Conservation (phyloP, 2,329 filamentous ascomycete genomes). For the Ceratocystis albifundus region DNA sequence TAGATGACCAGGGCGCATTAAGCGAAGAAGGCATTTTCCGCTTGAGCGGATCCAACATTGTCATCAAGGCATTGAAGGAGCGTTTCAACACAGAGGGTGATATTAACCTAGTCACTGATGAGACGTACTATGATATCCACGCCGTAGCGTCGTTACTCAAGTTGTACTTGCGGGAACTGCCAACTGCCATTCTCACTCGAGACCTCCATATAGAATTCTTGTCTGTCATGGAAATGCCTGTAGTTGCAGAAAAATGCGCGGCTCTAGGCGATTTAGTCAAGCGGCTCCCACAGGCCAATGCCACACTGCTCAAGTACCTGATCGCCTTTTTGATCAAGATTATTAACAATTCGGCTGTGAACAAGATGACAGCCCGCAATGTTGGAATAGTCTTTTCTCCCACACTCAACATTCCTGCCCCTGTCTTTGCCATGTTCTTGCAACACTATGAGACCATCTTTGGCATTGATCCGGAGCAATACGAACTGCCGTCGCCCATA, state of each 20-base stretch:
- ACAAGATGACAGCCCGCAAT: slow-evolving; percentile 98
- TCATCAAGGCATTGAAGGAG: slow-evolving; percentile 82
- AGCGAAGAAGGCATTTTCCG: slow-evolving; percentile 93
- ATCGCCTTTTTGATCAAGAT: slow-evolving; percentile 84
- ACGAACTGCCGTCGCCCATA: slow-evolving; percentile 42
- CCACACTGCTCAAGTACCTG: slow-evolving; percentile 69
- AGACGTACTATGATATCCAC: slow-evolving; percentile 87
- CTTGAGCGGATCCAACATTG: slow-evolving; percentile 88
- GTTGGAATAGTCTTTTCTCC: slow-evolving; percentile 97
- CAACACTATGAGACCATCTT: slow-evolving; percentile 86
- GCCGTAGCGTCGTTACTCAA: slow-evolving; percentile 91
- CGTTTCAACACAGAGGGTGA: slow-evolving; percentile 91
- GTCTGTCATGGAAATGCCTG: slow-evolving; percentile 65
- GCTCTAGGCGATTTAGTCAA: slow-evolving; percentile 69
- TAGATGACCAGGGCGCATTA: slow-evolving; percentile 69
- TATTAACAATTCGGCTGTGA: slow-evolving; percentile 76
- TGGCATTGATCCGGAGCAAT: slow-evolving; percentile 54
- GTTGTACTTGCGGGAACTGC: slow-evolving; percentile 83
- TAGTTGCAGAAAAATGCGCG: slow-evolving; percentile 62
- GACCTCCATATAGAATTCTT: slow-evolving; percentile 86
- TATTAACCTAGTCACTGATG: slow-evolving; percentile 70
- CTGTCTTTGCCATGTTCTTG: slow-evolving; percentile 85
- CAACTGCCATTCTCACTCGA: slow-evolving; percentile 78
- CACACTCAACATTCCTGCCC: slow-evolving; percentile 88
- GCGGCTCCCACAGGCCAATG: slow-evolving; percentile 67